Evolutionary conservation across 2,329 filamentous ascomycete species (phyloP).

Genomic region (Purpureocillium lavendulum): DNA sequence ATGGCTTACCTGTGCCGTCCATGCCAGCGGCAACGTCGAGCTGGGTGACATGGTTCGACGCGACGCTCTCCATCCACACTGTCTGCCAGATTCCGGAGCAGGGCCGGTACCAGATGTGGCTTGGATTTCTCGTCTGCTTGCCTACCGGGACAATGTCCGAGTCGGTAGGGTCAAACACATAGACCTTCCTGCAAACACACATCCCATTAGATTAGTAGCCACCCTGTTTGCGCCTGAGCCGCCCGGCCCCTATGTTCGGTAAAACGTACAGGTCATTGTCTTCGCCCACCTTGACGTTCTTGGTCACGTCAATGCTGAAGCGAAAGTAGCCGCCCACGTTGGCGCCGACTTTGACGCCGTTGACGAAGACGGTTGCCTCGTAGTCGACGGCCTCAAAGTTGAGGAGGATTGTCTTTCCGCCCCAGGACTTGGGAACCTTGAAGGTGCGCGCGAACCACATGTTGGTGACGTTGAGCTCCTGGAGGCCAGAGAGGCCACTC

Average conservation of each 20-base stretch:
- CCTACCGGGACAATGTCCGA: constrained; percentile 53
- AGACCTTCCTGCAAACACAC: constrained; percentile 41
- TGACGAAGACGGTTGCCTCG: constrained; percentile 49
- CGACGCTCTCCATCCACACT: constrained; percentile 62
- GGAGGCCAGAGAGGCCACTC: constrained; percentile 40
- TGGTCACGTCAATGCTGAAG: constrained; percentile 52
- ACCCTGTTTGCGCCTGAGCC: too few relatives aligned
- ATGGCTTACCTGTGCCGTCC: constrained; percentile 36
- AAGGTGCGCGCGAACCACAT: constrained; percentile 47
- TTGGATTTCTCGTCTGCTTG: constrained; percentile 50
- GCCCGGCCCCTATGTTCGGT: too few relatives aligned
- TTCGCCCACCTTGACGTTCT: constrained; percentile 27
- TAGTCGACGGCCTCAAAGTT: constrained; percentile 54
- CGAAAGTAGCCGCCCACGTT: constrained; percentile 55
- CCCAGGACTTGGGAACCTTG: constrained; percentile 37
- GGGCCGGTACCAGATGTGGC: constrained; percentile 63
- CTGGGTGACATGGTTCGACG: constrained; percentile 45
- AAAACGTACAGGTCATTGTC: constrained; percentile 47
- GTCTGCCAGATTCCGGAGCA: constrained; percentile 70
- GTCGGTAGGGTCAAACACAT: constrained; percentile 62
- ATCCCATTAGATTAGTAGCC: too few relatives aligned
- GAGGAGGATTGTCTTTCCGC: constrained; percentile 33
- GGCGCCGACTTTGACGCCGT: constrained; percentile 40
- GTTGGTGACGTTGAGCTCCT: constrained; percentile 28
- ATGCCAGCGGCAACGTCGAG: constrained; percentile 52